Conservation (phyloP, 176 grass and related monocot genomes). For the Phragmites australis region DNA sequence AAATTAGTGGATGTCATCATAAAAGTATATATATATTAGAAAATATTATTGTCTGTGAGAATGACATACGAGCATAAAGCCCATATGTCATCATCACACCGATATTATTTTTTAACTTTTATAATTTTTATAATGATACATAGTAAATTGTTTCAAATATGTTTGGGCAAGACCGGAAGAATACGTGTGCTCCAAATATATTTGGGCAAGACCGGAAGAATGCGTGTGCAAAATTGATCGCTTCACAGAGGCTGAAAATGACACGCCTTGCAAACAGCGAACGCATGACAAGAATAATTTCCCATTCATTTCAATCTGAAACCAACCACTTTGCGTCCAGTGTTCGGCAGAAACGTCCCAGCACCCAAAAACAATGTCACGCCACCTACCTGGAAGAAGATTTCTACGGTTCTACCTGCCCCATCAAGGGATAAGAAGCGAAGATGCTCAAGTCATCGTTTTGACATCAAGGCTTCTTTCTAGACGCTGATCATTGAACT, state of each 20-base stretch:
- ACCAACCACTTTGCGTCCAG: slow-evolving; percentile 29
- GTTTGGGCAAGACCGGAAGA: too few species aligned
- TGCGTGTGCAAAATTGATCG: slow-evolving; percentile 9
- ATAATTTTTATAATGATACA: too few species aligned
- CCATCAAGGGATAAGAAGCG: not conserved
- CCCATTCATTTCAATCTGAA: not conserved
- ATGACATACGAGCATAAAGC: too few species aligned
- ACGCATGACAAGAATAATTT: slow-evolving; percentile 6
- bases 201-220: not conserved
- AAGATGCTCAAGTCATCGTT: slow-evolving; percentile 17
- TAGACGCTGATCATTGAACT: slow-evolving; percentile 8
- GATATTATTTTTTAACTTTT: too few species aligned
- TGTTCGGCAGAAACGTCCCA: slow-evolving; percentile 9
- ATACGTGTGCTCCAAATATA: too few species aligned
- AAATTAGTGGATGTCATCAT: too few species aligned
- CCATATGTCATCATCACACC: too few species aligned
- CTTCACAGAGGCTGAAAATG: not conserved
- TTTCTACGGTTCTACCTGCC: not conserved
- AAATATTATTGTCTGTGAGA: too few species aligned
- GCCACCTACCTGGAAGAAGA: slow-evolving; percentile 23
- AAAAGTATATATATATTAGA: too few species aligned
- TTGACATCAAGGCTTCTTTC: not conserved
- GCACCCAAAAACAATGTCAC: not conserved
- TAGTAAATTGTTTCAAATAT: too few species aligned
- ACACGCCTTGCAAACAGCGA: not conserved